Evolutionary conservation across 1,284 basidiomycete species (phyloP).

Genomic region (Neotropicomus parvogracilis): DNA sequence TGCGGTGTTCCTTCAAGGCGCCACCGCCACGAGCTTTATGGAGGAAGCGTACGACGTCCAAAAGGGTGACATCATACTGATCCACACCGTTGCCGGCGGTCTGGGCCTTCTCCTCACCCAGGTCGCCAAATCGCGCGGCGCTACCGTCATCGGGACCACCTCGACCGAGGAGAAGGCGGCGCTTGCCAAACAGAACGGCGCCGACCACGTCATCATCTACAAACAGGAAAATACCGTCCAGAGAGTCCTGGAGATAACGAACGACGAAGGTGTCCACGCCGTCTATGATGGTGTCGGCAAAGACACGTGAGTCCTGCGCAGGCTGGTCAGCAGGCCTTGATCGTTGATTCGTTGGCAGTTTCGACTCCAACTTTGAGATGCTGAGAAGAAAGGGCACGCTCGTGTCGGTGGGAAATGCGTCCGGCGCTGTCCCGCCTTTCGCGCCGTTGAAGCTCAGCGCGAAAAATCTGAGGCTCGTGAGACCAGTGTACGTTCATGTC

Average conservation of each 20-base stretch:
- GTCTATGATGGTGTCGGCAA: constrained; percentile 94
- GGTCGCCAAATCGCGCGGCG: constrained; percentile 69
- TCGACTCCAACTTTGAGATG: constrained; percentile 80
- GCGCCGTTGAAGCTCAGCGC: constrained; percentile 68
- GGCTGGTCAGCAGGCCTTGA: not conserved
- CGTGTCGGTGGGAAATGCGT: constrained; percentile 91
- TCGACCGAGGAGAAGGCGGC: constrained; percentile 83
- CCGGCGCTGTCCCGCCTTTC: constrained; percentile 75
- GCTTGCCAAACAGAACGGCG: constrained; percentile 78
- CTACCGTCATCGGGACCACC: constrained; percentile 92
- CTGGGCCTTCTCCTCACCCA: constrained; percentile 63
- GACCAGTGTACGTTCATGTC: constrained; percentile 60
- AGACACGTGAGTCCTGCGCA: constrained; percentile 61
- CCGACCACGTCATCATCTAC: constrained; percentile 85
- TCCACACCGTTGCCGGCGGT: constrained; percentile 89
- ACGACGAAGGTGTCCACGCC: constrained; percentile 80
- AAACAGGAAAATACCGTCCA: constrained; percentile 66
- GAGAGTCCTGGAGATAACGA: constrained; percentile 76
- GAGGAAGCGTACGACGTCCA: constrained; percentile 84
- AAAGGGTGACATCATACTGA: constrained; percentile 67
- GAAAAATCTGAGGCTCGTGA: constrained; percentile 81
- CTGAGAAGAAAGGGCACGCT: constrained; percentile 79
- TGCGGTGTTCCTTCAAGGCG: constrained; percentile 67
- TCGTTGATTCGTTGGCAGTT: constrained; percentile 42
- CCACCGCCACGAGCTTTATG: constrained; percentile 79